Percentiles rank a stretch among this genome's conserved stretches.
phyloP scores from a whole-genome alignment of 345 rosid species.

The Clausena lansium region DNA sequence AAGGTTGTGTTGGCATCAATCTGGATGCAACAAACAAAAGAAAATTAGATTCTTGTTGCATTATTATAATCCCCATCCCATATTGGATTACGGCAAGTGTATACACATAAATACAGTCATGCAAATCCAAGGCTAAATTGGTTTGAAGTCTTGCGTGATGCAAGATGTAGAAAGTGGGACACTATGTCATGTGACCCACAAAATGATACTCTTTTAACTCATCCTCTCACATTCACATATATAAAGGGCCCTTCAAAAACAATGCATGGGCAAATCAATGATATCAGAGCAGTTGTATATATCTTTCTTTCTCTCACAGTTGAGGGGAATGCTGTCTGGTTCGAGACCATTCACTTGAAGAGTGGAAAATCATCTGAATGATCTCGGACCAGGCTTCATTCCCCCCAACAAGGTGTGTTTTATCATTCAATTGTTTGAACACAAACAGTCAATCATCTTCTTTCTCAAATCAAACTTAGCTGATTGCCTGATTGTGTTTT shows the following conservation, averaged over 20 bases:
- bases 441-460: not conserved
- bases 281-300: constrained; percentile 14
- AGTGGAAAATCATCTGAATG: constrained; percentile 22
- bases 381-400: constrained; percentile 73
- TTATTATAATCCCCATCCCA: too few species aligned
- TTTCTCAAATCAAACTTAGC: not conserved
- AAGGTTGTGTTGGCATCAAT: not conserved
- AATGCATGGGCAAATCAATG: constrained; percentile 45
- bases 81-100: not conserved
- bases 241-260: constrained; percentile 32
- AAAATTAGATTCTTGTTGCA: not conserved
- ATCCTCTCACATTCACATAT: constrained; percentile 30
- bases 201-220: not conserved
- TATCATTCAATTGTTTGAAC: not conserved
- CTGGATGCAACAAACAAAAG: not conserved
- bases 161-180: constrained; percentile 32
- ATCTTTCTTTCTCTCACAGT: constrained; percentile 14
- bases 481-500: not conserved
- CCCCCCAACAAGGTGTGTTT: not conserved
- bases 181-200: constrained; percentile 33
- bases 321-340: constrained; percentile 70
- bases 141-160: constrained; percentile 20
- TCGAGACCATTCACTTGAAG: constrained; percentile 46
- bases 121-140: constrained; percentile 19
- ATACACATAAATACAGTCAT: not conserved